Conservation (phyloP, 306 rosid species). For the Pyrus betulifolia region DNA sequence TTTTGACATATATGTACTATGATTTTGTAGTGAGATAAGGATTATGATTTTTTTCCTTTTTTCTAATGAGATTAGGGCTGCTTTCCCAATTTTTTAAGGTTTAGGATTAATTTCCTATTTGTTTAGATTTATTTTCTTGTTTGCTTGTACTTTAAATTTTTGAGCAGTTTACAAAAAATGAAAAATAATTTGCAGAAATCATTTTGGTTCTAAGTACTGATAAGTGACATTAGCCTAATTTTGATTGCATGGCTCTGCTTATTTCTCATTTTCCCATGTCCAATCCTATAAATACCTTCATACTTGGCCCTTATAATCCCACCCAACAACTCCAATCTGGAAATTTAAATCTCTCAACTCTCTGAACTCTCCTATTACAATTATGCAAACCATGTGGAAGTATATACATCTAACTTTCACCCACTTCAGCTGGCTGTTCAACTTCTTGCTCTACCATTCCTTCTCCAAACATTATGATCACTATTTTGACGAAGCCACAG, state of each 20-base stretch:
- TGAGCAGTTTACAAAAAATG: too few species aligned
- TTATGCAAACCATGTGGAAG: conserved; percentile 11
- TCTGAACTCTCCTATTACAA: background rate
- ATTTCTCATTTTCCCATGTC: background rate
- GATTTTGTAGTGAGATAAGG: background rate
- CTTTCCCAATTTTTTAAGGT: too few species aligned
- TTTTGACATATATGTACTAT: too few species aligned
- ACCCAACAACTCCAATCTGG: background rate
- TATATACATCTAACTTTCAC: background rate
- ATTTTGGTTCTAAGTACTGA: background rate
- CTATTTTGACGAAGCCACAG: background rate
- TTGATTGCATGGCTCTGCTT: background rate
- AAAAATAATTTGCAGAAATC: background rate
- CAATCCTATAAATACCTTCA: background rate
- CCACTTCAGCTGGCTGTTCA: conserved; percentile 26
- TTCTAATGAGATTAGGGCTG: too few species aligned
- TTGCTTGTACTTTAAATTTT: too few species aligned
- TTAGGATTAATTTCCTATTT: too few species aligned
- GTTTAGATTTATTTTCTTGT: too few species aligned
- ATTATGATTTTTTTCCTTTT: too few species aligned
- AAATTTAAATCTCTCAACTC: background rate
- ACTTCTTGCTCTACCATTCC: conserved; percentile 23
- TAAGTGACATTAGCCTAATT: background rate
- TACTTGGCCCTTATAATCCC: background rate
- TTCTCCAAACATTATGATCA: conserved; percentile 10